A percentile compares a stretch with the other conserved stretches of the same genome.
phyloP scores from a whole-genome alignment of 2,329 filamentous ascomycete species.

The Dryadomyces quercus-mongolicae region DNA sequence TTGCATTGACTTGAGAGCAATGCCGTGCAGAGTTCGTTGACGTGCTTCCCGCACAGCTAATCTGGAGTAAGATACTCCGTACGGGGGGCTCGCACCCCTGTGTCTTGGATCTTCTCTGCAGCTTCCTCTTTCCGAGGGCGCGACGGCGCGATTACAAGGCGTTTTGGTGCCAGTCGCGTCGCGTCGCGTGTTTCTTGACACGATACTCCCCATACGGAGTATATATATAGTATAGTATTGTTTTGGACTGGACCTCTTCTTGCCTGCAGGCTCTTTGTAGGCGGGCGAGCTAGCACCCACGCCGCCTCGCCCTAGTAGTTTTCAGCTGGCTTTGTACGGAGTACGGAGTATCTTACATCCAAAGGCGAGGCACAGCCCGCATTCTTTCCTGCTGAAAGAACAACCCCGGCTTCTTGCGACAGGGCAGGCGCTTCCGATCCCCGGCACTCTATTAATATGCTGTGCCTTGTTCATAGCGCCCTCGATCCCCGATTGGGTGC shows the following conservation, averaged over 20 bases:
- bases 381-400: too few species aligned
- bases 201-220: too few species aligned
- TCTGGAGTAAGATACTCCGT: background rate
- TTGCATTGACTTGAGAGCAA: background rate
- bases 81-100: too few species aligned
- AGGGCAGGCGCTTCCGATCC: background rate
- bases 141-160: too few species aligned
- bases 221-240: background rate
- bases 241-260: background rate
- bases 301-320: background rate
- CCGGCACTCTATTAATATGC: background rate
- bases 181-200: constrained; percentile 3
- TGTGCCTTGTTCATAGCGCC: background rate
- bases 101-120: too few species aligned
- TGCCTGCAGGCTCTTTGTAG: background rate
- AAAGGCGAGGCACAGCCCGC: too few species aligned
- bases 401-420: too few species aligned
- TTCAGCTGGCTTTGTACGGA: background rate
- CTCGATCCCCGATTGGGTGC: background rate
- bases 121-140: too few species aligned
- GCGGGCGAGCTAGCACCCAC: background rate
- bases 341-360: too few species aligned
- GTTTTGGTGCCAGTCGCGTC: constrained; percentile 7
- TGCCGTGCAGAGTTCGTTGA: background rate
- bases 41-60: background rate